phyloP scores from a whole-genome alignment of 345 rosid genomes.

The Bretschneidera sinensis region DNA sequence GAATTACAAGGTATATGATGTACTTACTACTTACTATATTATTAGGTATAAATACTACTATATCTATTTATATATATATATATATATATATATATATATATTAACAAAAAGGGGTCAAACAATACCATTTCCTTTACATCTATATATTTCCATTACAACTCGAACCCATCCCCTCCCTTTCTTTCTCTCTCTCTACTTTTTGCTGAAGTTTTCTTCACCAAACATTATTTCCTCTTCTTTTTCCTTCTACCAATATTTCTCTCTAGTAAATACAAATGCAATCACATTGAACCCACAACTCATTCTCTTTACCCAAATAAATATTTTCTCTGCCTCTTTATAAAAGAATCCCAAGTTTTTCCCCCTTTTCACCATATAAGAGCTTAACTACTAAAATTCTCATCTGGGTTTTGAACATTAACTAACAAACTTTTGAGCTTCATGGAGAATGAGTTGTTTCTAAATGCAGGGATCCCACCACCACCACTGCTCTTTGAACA shows the following conservation, averaged over 20 bases:
- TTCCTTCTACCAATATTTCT: background rate
- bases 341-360: too few relatives aligned
- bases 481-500: constrained; percentile 21
- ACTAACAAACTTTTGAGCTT: constrained; percentile 6
- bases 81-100: background rate
- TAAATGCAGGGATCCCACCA: constrained; percentile 33
- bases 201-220: constrained; percentile 19
- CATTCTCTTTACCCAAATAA: too few relatives aligned
- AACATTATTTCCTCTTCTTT: constrained; percentile 7
- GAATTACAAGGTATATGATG: too few relatives aligned
- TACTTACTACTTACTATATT: too few relatives aligned
- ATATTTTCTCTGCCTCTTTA: too few relatives aligned
- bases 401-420: too few relatives aligned
- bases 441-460: constrained; percentile 43
- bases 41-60: too few relatives aligned
- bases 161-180: constrained; percentile 17
- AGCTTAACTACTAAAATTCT: background rate
- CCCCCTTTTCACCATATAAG: too few relatives aligned
- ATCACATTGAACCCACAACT: constrained; percentile 36
- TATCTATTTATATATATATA: too few relatives aligned
- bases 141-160: constrained; percentile 33
- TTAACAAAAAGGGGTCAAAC: constrained; percentile 29
- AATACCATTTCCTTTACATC: constrained; percentile 16
- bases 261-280: constrained; percentile 18
- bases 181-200: constrained; percentile 15